Base-by-base conservation (phyloP, 2,329 filamentous ascomycete genomes). In the Thelonectria blattea region DNA sequence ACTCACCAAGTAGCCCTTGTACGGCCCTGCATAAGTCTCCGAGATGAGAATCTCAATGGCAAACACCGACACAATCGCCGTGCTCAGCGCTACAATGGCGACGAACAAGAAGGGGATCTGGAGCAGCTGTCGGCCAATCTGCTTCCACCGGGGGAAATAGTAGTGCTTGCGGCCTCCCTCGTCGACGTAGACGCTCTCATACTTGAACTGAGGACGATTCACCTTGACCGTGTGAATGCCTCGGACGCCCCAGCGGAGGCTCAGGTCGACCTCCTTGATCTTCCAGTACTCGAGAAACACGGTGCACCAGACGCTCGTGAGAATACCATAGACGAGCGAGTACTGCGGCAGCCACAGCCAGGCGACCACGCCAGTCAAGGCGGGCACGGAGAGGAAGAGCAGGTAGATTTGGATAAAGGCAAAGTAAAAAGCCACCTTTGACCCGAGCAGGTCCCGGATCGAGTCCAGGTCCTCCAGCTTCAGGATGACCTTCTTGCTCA, bases 201-300 rank as follows among this genome's bases (percentile, higher is more conserved):
- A 86, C 57, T 80, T 74, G 73, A 91, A 92, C 53, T 89, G 82
- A 12, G 83, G 81, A 9, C 90, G 81, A 65, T 87, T 88, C 43
- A 83, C 80, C 66, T 92, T 89, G 56, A 92, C 85, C 34, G 78
- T 80, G 5, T 85, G 87, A 4, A 93, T 88, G 9, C 88, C 88
- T 54, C 85, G 85, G 8, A 92, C 90, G 18, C 85, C 83, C 91
- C 91, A 93, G 47, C 90, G 84, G 18, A 92, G 83, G 51, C 85
- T 84, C 1, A 93, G 80, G 65, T 93, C 90, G 3, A 83, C 78
- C 71, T 93, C 88, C 62, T 89, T 86, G 48, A 91, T 85, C 75
- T 91, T 92, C 91, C 91, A 93, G 73, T 88, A 92, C 70, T 93
- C 91, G 12, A 92, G 83, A 65, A 93, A 93, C 3, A 91, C 80